Base-by-base conservation (phyloP, 495 filamentous ascomycete genomes). In the Daldinia decipiens region DNA sequence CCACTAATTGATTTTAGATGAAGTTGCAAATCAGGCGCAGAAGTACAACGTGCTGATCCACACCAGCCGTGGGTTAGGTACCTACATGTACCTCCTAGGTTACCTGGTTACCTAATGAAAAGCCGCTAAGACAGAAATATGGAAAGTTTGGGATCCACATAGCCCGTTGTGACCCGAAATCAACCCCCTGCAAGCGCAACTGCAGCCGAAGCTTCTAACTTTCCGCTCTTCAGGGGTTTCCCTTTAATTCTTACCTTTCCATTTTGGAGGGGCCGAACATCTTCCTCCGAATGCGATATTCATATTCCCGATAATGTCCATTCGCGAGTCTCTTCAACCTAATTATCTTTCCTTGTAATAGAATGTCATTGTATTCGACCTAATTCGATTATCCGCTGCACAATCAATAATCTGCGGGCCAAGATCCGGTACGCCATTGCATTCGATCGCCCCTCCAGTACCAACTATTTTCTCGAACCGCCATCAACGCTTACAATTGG, bases 181-280 rank as follows among this genome's bases (percentile, higher is more conserved):
- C 32, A 24, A 67, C n/a, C 26, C 56, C 67, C 61, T 70, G 61
- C 39, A 65, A 70, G 61, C 67, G 29, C 47, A 56, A 39, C 60
- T 32, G 55, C 47, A 56, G 51, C 60, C 43, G 55, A 70, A 70
- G 60, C 38, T 55, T 53, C 67, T 36, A 65, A 63, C 54, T 66
- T 59, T 64, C 67, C 43, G 43, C 17, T 57, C 59, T 54, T 68
- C 26, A 61, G 51, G 65, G 64, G 51, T 65, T 39, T 65, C n/a
- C 19, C 19, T 40, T 40, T 6, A 55, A 21, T 19, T 31, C 27
- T 62, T 38, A 5, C 39, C 8, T 83, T 68, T 63, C 89, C 87
- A 86, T 88, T 86, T 83, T 82, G 81, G 77, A 89, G 89, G 73
- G 88, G 90, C 81, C 91, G 91, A 89, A 89, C 91, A 82, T 92